These are phyloP conservation scores for Thelonectria discophora DNA, from an alignment of 2,329 filamentous ascomycete genomes.

Conservation along the genomic window DNA sequence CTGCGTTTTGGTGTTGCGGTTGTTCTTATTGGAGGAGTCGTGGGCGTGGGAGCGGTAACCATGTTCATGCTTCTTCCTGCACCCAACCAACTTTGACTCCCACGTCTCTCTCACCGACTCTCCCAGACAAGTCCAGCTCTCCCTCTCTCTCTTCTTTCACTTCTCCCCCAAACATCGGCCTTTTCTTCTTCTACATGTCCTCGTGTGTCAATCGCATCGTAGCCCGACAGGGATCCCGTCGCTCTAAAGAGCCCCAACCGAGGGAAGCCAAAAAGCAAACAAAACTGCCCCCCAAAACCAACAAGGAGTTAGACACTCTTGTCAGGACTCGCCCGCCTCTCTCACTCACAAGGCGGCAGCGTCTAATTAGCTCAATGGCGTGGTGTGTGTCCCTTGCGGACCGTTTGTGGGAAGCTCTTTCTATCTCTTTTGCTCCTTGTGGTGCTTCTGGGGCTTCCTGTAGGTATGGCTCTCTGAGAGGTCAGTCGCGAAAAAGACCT, in stretches of 20 bases:
- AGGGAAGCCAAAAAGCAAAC: constrained; percentile 23
- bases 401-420: background rate
- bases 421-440: too few relatives aligned
- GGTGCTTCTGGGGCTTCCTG: too few relatives aligned
- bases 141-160: too few relatives aligned
- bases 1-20: background rate
- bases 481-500: too few relatives aligned
- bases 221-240: constrained; percentile 18
- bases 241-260: constrained; percentile 9
- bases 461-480: too few relatives aligned
- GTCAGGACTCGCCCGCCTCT: too few relatives aligned
- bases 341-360: background rate
- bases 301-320: background rate
- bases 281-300: constrained; percentile 19
- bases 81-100: too few relatives aligned
- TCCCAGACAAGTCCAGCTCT: too few relatives aligned
- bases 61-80: background rate
- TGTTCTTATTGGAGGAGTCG: background rate
- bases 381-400: background rate
- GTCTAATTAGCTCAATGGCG: background rate
- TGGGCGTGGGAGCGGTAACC: background rate
- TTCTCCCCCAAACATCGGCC: too few relatives aligned
- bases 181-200: background rate
- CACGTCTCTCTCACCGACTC: too few relatives aligned
- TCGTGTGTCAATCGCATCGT: constrained; percentile 21